A percentile compares a stretch with the other conserved stretches of the same genome.
phyloP scores from a whole-genome alignment of 129 eudicot species.

The Lactuca saligna region DNA sequence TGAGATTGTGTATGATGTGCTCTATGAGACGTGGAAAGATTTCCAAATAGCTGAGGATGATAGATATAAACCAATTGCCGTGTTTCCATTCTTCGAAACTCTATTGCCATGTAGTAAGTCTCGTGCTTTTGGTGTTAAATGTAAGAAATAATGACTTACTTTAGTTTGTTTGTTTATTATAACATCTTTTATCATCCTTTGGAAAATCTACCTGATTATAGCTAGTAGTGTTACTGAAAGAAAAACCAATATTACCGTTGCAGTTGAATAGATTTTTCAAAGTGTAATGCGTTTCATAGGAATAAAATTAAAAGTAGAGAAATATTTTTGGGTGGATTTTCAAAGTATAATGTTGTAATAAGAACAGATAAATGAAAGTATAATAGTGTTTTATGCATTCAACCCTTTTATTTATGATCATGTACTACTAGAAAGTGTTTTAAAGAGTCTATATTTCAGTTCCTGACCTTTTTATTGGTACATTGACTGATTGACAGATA shows the following conservation, averaged over 20 bases:
- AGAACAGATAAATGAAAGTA: too few relatives aligned
- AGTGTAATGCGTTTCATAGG: too few relatives aligned
- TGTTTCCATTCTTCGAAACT: slow-evolving; percentile 20
- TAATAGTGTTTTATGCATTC: background rate
- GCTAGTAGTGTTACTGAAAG: too few relatives aligned
- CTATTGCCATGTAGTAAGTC: slow-evolving; percentile 12
- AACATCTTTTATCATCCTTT: too few relatives aligned
- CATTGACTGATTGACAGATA: background rate
- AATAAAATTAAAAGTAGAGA: too few relatives aligned
- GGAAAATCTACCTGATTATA: too few relatives aligned
- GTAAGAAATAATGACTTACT: too few relatives aligned
- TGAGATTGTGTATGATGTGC: background rate
- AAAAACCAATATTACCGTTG: too few relatives aligned
- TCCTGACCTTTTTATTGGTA: background rate
- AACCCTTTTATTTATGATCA: background rate
- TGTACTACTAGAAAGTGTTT: background rate
- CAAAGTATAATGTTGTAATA: too few relatives aligned
- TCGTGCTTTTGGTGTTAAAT: background rate
- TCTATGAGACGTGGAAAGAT: background rate
- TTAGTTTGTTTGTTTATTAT: too few relatives aligned
- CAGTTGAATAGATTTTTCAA: too few relatives aligned
- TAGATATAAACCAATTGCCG: background rate
- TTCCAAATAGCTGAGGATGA: background rate
- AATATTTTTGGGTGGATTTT: too few relatives aligned
- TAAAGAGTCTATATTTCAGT: background rate